Conservation (phyloP, 1,284 basidiomycete species). For the Ceratobasidium sp. region DNA sequence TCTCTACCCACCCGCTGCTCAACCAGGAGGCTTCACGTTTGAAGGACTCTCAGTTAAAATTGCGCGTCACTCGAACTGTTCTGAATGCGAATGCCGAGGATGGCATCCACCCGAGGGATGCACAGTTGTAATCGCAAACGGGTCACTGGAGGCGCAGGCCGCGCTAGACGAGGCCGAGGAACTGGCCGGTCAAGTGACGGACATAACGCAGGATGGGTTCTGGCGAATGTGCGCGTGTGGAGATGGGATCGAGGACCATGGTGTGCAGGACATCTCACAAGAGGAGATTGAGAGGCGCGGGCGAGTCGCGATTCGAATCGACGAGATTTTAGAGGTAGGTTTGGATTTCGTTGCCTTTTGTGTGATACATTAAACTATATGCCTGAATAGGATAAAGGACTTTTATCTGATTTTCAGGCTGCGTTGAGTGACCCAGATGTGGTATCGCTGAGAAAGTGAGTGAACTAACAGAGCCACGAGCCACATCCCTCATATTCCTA, state of each 20-base stretch:
- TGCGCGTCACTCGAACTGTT: slow-evolving; percentile 77
- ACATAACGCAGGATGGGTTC: slow-evolving; percentile 65
- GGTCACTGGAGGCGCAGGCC: slow-evolving; percentile 63
- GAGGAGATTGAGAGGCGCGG: slow-evolving; percentile 78
- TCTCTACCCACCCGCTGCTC: slow-evolving; percentile 48
- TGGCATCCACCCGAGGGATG: slow-evolving; percentile 75
- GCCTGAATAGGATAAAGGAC: slow-evolving; percentile 73
- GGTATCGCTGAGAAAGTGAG: slow-evolving; percentile 78
- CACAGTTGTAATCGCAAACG: slow-evolving; percentile 70
- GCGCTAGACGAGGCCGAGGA: slow-evolving; percentile 76
- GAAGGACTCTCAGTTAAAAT: slow-evolving; percentile 75
- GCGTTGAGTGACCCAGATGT: slow-evolving; percentile 77
- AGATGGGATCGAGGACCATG: slow-evolving; percentile 77
- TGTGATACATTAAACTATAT: slow-evolving; percentile 11
- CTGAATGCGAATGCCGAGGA: slow-evolving; percentile 72
- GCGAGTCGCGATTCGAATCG: slow-evolving; percentile 84
- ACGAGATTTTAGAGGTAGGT: slow-evolving; percentile 86
- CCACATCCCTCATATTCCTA: slow-evolving; percentile 25
- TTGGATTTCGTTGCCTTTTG: not conserved
- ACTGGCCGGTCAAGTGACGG: slow-evolving; percentile 57
- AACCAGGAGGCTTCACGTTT: slow-evolving; percentile 41
- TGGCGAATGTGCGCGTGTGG: slow-evolving; percentile 81
- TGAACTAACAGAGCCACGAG: slow-evolving; percentile 62
- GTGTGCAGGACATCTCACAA: slow-evolving; percentile 67
- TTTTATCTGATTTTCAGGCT: slow-evolving; percentile 78